A percentile compares a stretch with the other conserved stretches of the same genome.
Conservation (phyloP, 2,329 filamentous ascomycete species). For the Ophiostoma montium region DNA sequence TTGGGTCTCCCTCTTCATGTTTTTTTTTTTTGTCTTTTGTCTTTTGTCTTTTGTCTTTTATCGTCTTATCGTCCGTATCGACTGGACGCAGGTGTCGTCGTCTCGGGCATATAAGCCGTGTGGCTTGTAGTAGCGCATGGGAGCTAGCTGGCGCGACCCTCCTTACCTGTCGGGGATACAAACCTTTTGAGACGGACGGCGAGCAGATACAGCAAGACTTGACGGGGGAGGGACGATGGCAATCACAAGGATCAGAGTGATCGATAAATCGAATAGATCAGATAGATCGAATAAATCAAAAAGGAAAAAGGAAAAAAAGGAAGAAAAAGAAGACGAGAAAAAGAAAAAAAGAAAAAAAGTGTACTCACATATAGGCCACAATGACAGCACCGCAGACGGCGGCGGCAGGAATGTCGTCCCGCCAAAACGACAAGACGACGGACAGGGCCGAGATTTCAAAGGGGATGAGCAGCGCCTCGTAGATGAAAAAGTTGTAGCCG, state of each 20-base stretch:
- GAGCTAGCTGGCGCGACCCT: not conserved
- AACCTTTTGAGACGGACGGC: no score
- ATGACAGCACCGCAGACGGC: slow-evolving; percentile 43
- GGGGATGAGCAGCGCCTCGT: slow-evolving; percentile 26
- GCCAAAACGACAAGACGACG: slow-evolving; percentile 32
- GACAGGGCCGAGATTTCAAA: slow-evolving; percentile 28
- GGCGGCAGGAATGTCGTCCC: slow-evolving; percentile 27
- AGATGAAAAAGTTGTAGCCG: slow-evolving; percentile 30
- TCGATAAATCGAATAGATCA: no score
- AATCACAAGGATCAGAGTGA: no score
- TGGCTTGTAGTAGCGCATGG: not conserved
- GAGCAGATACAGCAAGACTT: no score
- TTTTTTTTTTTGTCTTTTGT: not conserved
- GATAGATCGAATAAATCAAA: not conserved
- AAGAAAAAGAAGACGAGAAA: not conserved
- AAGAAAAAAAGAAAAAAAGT: not conserved
- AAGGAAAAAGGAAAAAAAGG: not conserved
- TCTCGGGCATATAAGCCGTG: not conserved
- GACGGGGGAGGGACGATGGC: no score
- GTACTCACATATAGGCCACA: slow-evolving; percentile 12
- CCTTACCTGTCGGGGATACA: no score
- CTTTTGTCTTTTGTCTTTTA: not conserved
- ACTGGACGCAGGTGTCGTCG: not conserved
- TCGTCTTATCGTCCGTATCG: not conserved
- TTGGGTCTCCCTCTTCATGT: no score